Percentiles rank a stretch among this genome's conserved stretches.
Evolutionary conservation across 202 grass and related monocot genomes (phyloP).

Genomic region (Schoenoplectus triqueter): DNA sequence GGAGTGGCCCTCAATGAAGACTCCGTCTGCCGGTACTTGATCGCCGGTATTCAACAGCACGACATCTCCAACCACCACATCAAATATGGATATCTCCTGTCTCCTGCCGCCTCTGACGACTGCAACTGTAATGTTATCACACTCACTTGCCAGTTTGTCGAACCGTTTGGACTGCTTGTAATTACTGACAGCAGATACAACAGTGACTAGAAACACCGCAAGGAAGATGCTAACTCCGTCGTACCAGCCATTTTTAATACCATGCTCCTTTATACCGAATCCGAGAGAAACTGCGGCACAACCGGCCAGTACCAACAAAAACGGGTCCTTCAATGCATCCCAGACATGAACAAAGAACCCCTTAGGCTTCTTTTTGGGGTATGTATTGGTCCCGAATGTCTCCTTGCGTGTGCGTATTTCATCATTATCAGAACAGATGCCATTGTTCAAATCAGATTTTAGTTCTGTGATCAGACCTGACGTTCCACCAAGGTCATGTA

Average conservation of each 20-base stretch:
- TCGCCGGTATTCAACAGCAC: conserved; percentile 72
- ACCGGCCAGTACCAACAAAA: conserved; percentile 62
- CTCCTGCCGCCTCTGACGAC: conserved; percentile 53
- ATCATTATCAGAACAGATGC: conserved; percentile 35
- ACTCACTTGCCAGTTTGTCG: conserved; percentile 51
- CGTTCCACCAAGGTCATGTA: conserved; percentile 48
- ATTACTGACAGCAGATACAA: conserved; percentile 73
- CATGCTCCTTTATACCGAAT: conserved; percentile 90
- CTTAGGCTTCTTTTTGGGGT: conserved; percentile 60
- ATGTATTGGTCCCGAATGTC: conserved; percentile 61
- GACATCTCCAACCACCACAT: conserved; percentile 71
- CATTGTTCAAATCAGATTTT: conserved; percentile 36
- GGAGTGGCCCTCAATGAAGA: conserved; percentile 58
- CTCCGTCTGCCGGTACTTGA: conserved; percentile 68
- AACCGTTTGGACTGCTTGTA: conserved; percentile 61
- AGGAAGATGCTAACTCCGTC: conserved; percentile 87
- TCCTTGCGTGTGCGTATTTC: conserved; percentile 38
- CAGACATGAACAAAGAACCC: conserved; percentile 53
- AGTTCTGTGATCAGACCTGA: conserved; percentile 25
- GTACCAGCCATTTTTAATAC: conserved; percentile 79
- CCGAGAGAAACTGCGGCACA: conserved; percentile 73
- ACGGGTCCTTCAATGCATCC: conserved; percentile 66
- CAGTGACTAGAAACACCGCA: conserved; percentile 65
- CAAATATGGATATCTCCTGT: conserved; percentile 55
- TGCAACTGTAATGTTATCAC: conserved; percentile 47